Evolutionary conservation across 1,139 yeast genomes (phyloP).

Genomic region (Tardiomyces blankii): DNA sequence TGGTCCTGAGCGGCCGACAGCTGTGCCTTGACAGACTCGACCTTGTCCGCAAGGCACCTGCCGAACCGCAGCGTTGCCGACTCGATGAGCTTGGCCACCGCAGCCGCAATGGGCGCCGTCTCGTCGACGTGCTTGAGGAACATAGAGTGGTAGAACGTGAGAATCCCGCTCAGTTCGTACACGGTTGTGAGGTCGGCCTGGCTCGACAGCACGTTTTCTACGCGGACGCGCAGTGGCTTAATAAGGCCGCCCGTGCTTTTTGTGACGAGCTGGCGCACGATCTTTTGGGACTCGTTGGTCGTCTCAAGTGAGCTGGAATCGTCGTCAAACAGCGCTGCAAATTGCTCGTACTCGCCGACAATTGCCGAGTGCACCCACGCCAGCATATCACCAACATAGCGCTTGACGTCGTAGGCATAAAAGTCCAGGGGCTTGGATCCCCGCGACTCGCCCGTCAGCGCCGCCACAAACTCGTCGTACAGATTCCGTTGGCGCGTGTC

Average conservation of each 20-base stretch:
- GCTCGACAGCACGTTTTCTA: slow-evolving; percentile 58
- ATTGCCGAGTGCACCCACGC: slow-evolving; percentile 88
- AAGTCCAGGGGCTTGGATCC: slow-evolving; percentile 43
- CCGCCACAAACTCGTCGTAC: slow-evolving; percentile 35
- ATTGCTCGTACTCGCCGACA: slow-evolving; percentile 76
- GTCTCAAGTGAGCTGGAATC: slow-evolving; percentile 6
- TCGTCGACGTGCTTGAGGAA: slow-evolving; percentile 35
- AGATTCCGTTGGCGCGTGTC: slow-evolving; percentile 23
- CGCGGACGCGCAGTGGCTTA: slow-evolving; percentile 37
- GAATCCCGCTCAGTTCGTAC: slow-evolving; percentile 48
- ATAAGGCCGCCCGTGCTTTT: slow-evolving; percentile 40
- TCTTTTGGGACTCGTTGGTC: slow-evolving; percentile 4
- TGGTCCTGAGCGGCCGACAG: slow-evolving; percentile 5
- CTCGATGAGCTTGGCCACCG: slow-evolving; percentile 17
- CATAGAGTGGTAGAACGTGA: slow-evolving; percentile 62
- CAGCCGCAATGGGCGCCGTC: slow-evolving; percentile 12
- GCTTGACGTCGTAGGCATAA: slow-evolving; percentile 68
- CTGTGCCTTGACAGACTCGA: slow-evolving; percentile 11
- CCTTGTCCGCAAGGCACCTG: slow-evolving; percentile 18
- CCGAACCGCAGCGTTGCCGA: slow-evolving; percentile 21
- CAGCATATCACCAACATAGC: slow-evolving; percentile 77
- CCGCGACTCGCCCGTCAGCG: slow-evolving; percentile 39
- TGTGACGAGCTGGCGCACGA: slow-evolving; percentile 24
- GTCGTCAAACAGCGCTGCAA: slow-evolving; percentile 42
- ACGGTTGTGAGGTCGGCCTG: slow-evolving; percentile 49